phyloP scores from a whole-genome alignment of 768 basidiomycete genomes.

The Tricholoma saponaceum region DNA sequence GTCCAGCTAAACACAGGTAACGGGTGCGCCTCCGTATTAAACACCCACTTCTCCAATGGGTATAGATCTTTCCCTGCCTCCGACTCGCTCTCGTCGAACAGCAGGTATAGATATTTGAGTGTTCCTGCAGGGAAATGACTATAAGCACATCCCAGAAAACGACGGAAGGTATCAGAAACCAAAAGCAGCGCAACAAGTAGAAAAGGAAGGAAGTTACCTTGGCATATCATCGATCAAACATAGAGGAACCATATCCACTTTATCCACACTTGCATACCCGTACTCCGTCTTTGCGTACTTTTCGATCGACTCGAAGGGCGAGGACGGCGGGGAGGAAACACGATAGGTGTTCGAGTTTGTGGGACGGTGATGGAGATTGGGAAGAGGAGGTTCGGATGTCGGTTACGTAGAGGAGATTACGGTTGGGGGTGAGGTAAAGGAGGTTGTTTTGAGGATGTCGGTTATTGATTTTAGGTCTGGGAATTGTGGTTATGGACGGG shows the following conservation, averaged over 20 bases:
- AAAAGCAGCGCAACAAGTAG: no score
- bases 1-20: slow-evolving; percentile 62
- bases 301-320: slow-evolving; percentile 54
- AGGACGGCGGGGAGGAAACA: slow-evolving; percentile 69
- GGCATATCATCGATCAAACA: slow-evolving; percentile 46
- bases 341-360: slow-evolving; percentile 60
- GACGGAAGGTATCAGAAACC: no score
- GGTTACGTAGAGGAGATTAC: slow-evolving; percentile 62
- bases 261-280: slow-evolving; percentile 55
- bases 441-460: slow-evolving; percentile 56
- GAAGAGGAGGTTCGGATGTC: slow-evolving; percentile 31
- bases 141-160: no score
- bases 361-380: slow-evolving; percentile 21
- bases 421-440: slow-evolving; percentile 51
- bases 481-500: not conserved
- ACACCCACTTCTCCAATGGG: slow-evolving; percentile 52
- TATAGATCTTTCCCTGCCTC: slow-evolving; percentile 34
- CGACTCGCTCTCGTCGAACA: slow-evolving; percentile 56
- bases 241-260: slow-evolving; percentile 22
- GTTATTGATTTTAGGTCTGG: slow-evolving; percentile 48
- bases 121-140: slow-evolving; percentile 44
- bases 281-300: slow-evolving; percentile 44
- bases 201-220: slow-evolving; percentile 36
- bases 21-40: slow-evolving; percentile 72
- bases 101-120: slow-evolving; percentile 63